These are phyloP conservation scores for Zasmidium citrigriseum DNA, from an alignment of 2,329 filamentous ascomycete species.

Conservation along the genomic window DNA sequence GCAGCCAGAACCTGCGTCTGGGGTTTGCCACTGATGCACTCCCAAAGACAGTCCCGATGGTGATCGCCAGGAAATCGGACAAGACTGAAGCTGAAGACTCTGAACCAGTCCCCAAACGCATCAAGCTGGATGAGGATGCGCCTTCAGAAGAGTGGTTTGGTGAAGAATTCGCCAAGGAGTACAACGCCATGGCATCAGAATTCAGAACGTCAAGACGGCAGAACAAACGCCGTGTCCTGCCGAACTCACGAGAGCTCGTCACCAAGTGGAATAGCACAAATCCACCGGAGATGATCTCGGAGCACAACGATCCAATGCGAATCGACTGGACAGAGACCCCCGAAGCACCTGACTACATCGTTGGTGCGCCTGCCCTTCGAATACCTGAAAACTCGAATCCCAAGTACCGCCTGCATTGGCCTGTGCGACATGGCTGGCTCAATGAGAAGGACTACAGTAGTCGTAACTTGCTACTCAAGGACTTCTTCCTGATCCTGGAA, in stretches of 20 bases:
- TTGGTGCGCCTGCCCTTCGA: slow-evolving; percentile 77
- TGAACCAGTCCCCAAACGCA: slow-evolving; percentile 71
- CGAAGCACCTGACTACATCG: slow-evolving; percentile 74
- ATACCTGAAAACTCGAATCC: slow-evolving; percentile 88
- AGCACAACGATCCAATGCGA: slow-evolving; percentile 91
- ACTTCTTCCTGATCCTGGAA: slow-evolving; percentile 84
- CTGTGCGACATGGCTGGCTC: slow-evolving; percentile 79
- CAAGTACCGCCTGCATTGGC: slow-evolving; percentile 91
- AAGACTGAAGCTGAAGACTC: slow-evolving; percentile 83
- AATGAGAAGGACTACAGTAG: slow-evolving; percentile 87
- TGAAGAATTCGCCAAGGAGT: slow-evolving; percentile 72
- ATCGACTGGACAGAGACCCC: slow-evolving; percentile 87
- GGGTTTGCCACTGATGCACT: slow-evolving; percentile 94
- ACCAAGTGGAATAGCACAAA: slow-evolving; percentile 89
- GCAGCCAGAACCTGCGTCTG: slow-evolving; percentile 92
- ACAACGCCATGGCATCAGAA: slow-evolving; percentile 79
- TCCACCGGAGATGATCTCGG: slow-evolving; percentile 81
- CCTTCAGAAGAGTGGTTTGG: slow-evolving; percentile 80
- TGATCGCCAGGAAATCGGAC: slow-evolving; percentile 76
- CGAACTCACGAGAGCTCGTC: slow-evolving; percentile 96
- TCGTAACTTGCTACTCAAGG: slow-evolving; percentile 78
- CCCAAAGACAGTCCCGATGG: slow-evolving; percentile 92
- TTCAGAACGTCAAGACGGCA: slow-evolving; percentile 87
- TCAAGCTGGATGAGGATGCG: slow-evolving; percentile 63
- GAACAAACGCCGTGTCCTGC: slow-evolving; percentile 91